Percentiles rank a stretch among this genome's conserved stretches.
phyloP scores from a whole-genome alignment of 1,139 yeast species.

The Yamadazyma songkhlaensis region DNA sequence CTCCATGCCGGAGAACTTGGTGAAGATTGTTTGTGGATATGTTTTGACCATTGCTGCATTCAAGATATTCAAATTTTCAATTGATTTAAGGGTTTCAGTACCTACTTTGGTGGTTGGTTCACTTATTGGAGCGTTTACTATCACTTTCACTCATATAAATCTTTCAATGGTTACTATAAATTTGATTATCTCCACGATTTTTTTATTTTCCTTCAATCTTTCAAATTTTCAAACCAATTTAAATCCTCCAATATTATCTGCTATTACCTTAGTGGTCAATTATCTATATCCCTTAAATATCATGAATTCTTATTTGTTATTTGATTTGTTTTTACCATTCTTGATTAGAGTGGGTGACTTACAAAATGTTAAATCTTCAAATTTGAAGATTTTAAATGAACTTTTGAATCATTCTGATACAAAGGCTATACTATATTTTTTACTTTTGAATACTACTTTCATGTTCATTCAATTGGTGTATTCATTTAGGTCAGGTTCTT shows the following conservation, averaged over 20 bases:
- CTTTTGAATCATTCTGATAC: conserved; percentile 69
- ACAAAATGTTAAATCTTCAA: conserved; percentile 4
- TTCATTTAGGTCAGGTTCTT: conserved; percentile 87
- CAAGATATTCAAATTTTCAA: conserved; percentile 10
- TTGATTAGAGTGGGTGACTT: conserved; percentile 10
- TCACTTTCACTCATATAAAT: background rate
- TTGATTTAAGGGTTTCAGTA: conserved; percentile 2
- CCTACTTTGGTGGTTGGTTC: background rate
- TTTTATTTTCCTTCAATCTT: conserved; percentile 3
- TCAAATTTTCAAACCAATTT: conserved; percentile 2
- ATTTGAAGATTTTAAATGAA: conserved; percentile 25
- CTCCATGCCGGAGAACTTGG: background rate
- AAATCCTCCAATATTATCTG: conserved; percentile 5
- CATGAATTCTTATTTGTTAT: conserved; percentile 1
- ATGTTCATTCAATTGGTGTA: conserved; percentile 92
- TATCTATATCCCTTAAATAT: conserved; percentile 5
- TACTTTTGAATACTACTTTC: conserved; percentile 81
- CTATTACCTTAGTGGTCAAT: conserved; percentile 2
- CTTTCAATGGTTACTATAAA: conserved; percentile 2
- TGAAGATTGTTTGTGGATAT: conserved; percentile 18
- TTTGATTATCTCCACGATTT: background rate
- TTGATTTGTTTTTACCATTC: conserved; percentile 6
- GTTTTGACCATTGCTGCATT: conserved; percentile 16
- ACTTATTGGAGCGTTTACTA: background rate
- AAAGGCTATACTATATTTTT: conserved; percentile 81